Evolutionary conservation across 257 asterid genomes (phyloP), one percentile per base, ranked within the genome.

Genomic region (Perilla frutescens): DNA sequence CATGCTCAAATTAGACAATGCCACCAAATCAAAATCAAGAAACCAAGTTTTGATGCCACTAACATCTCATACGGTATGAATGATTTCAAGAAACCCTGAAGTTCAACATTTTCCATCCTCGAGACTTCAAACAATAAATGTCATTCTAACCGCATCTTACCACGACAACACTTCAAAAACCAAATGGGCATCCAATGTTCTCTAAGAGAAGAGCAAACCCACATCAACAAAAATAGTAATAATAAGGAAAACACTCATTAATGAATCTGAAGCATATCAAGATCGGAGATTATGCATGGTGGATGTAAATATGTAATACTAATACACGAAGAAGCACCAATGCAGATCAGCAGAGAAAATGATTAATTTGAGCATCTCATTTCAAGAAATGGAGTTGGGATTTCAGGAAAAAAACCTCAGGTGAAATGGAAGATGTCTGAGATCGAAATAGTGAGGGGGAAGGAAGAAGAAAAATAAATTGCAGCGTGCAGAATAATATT

Each of bases 401-500:
- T 76, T 60, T 49, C 58, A 41, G 60, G 5, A 20, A 55, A 55
- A 39, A 32, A 34, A 5, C 0, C 47, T 37, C 29, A 65, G 66
- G 57, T 48, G 47, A 36, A 41, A 61, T 43, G 34, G 71, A 15
- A 26, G 66, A 68, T 20, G 70, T 41, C 8, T 51, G 48, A 62
- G 74, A 79, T 79, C 71, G 83, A 63, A 77, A 47, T 54, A 68
- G 76, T 61, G 41, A 77, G 72, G 58, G 58, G 32, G 8, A 1
- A 6, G 20, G 60, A 26, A 11, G n/a, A 2, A 26, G 20, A 6
- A 29, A 64, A 59, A 48, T 34, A 72, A 68, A 14, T 63, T 37
- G 5, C 26, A 50, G 56, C 29, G 8, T 75, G 62, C 62, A 15
- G 62, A 50, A 50, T 48, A 48, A 6, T 20, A 20, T 20, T 20